Conservation (phyloP, 2,329 filamentous ascomycete genomes). For the Fusarium sp. region DNA sequence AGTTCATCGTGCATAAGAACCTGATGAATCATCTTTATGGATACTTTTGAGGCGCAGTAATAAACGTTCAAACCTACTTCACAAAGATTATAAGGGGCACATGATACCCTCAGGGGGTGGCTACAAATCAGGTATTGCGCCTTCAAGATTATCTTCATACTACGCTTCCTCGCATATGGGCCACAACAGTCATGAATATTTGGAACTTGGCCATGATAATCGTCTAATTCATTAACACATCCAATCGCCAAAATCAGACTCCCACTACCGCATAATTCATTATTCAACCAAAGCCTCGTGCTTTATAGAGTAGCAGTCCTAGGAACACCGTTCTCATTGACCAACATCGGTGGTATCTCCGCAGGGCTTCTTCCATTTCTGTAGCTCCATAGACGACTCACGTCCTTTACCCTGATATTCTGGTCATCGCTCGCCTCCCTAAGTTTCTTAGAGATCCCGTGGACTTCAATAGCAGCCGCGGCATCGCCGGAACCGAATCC, state of each 20-base stretch:
- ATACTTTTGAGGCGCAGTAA: too few relatives aligned
- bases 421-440: constrained; percentile 45
- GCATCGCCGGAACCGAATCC: constrained; percentile 54
- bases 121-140: too few relatives aligned
- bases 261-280: neutral
- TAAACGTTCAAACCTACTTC: too few relatives aligned
- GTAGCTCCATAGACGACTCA: constrained; percentile 72
- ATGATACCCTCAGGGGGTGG: too few relatives aligned
- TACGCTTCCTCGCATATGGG: neutral
- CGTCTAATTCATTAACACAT: neutral
- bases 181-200: too few relatives aligned
- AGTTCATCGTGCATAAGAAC: too few relatives aligned
- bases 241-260: neutral
- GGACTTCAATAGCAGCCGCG: constrained; percentile 53
- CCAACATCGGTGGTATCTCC: constrained; percentile 54
- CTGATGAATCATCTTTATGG: too few relatives aligned
- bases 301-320: constrained; percentile 55
- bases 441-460: constrained; percentile 47
- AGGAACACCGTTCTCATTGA: constrained; percentile 52
- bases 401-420: constrained; percentile 66
- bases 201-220: neutral
- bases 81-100: too few relatives aligned
- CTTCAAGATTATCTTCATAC: neutral
- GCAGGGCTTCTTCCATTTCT: constrained; percentile 67
- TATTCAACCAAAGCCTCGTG: neutral